Conservation (phyloP, 371 early-diverging fungal genomes). For the Mucor sp. region DNA sequence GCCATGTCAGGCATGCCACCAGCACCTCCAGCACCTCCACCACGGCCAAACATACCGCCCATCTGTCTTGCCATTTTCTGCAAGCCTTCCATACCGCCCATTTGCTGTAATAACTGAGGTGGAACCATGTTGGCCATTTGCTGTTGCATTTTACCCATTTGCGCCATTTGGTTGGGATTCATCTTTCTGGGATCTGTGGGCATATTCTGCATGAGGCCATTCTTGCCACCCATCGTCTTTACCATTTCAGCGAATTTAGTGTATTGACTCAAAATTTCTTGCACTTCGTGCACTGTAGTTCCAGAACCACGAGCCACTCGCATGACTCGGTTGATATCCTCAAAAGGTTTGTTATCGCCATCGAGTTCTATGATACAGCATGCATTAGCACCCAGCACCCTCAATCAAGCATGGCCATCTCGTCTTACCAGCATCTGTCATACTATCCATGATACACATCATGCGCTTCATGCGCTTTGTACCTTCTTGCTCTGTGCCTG, state of each 20-base stretch:
- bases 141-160: constrained; percentile 70
- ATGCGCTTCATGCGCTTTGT: constrained; percentile 81
- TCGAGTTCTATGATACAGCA: constrained; percentile 72
- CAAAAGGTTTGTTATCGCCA: constrained; percentile 90
- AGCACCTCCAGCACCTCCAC: constrained; percentile 46
- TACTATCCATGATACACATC: constrained; percentile 97
- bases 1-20: constrained; percentile 66
- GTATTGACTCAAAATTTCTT: constrained; percentile 84
- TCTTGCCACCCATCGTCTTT: constrained; percentile 96
- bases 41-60: constrained; percentile 58
- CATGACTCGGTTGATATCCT: constrained; percentile 76
- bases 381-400: not conserved
- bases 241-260: constrained; percentile 89
- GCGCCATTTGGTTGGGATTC: constrained; percentile 59
- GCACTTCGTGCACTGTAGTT: constrained; percentile 82
- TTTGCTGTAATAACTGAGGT: constrained; percentile 75
- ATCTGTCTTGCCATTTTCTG: constrained; percentile 83
- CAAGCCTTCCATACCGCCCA: constrained; percentile 81
- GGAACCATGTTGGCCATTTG: constrained; percentile 73
- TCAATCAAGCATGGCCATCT: too few relatives aligned
- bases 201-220: constrained; percentile 79
- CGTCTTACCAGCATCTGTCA: constrained; percentile 78
- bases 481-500: constrained; percentile 79
- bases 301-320: constrained; percentile 96
- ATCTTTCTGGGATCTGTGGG: constrained; percentile 55